Conservation (phyloP, 106 monocot species). For the Dendrobium nobile region DNA sequence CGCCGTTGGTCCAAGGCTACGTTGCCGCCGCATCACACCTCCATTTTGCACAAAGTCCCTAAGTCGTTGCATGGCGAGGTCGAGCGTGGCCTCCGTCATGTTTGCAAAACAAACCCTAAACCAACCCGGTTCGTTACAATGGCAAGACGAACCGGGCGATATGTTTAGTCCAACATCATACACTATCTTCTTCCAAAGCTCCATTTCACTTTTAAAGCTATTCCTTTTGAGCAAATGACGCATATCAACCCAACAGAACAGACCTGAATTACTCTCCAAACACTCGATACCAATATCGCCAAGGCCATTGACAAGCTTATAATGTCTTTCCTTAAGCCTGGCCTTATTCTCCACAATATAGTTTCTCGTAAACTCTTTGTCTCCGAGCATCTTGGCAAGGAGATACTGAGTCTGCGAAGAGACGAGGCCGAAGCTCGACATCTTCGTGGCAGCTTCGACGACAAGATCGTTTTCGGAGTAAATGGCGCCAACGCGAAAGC, state of each 20-base stretch:
- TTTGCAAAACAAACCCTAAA: constrained; percentile 90
- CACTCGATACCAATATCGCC: constrained; percentile 36
- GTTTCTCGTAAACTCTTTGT: constrained; percentile 41
- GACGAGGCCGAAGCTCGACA: constrained; percentile 91
- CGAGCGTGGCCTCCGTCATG: constrained; percentile 48
- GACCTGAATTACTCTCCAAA: constrained; percentile 63
- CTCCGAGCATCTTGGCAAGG: constrained; percentile 53
- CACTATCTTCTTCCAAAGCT: constrained; percentile 82
- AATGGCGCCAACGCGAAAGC: constrained; percentile 80
- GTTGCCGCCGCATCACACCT: not conserved
- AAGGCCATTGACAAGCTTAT: constrained; percentile 41
- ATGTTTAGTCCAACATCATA: constrained; percentile 71
- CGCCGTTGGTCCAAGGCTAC: not conserved
- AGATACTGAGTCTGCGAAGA: constrained; percentile 93
- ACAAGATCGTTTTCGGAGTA: constrained; percentile 54
- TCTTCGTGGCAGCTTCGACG: constrained; percentile 66
- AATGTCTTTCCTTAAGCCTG: constrained; percentile 49
- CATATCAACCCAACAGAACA: constrained; percentile 97
- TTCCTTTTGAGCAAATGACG: constrained; percentile 22
- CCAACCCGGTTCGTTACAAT: constrained; percentile 88
- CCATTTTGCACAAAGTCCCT: constrained; percentile 25
- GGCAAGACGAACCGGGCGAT: constrained; percentile 82
- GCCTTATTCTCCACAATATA: constrained; percentile 61
- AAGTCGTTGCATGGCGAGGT: constrained; percentile 51
- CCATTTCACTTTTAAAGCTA: constrained; percentile 57